Evolutionary conservation across 306 rosid genomes (phyloP).

Genomic region (Gleditsia sinensis): DNA sequence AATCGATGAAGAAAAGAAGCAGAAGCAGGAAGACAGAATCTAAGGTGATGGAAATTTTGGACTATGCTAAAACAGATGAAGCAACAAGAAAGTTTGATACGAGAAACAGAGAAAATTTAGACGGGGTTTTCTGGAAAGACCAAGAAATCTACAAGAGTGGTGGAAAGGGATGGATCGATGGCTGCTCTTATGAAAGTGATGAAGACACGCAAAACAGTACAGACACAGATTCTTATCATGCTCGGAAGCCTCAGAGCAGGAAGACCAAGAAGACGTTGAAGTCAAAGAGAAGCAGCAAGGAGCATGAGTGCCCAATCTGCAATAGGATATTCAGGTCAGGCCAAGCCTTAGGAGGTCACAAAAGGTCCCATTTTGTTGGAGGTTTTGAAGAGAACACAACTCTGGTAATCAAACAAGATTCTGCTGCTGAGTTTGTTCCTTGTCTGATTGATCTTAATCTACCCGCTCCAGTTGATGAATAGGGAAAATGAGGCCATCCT

Average conservation of each 20-base stretch:
- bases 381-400: constrained; percentile 59
- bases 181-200: constrained; percentile 51
- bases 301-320: constrained; percentile 90
- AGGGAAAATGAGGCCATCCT: constrained; percentile 35
- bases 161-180: constrained; percentile 34
- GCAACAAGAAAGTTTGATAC: constrained; percentile 43
- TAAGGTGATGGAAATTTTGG: constrained; percentile 42
- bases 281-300: constrained; percentile 63
- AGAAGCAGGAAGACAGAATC: constrained; percentile 31
- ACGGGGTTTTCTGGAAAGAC: constrained; percentile 22
- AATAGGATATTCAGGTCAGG: constrained; percentile 76
- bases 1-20: constrained; percentile 28
- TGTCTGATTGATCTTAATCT: constrained; percentile 85
- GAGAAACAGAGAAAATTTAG: constrained; percentile 46
- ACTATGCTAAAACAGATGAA: too few species aligned
- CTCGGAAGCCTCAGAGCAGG: constrained; percentile 39
- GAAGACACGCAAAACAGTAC: constrained; percentile 68
- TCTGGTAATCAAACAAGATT: constrained; percentile 51
- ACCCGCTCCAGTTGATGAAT: constrained; percentile 84
- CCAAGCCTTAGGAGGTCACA: constrained; percentile 97
- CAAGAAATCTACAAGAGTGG: constrained; percentile 36
- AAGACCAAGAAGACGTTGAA: constrained; percentile 46
- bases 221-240: constrained; percentile 45
- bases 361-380: constrained; percentile 89
- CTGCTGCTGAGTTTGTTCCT: constrained; percentile 37